Percentiles rank a stretch among this genome's conserved stretches.
phyloP scores from a whole-genome alignment of 1,284 basidiomycete genomes.

The Hypsizygus ulmarius region DNA sequence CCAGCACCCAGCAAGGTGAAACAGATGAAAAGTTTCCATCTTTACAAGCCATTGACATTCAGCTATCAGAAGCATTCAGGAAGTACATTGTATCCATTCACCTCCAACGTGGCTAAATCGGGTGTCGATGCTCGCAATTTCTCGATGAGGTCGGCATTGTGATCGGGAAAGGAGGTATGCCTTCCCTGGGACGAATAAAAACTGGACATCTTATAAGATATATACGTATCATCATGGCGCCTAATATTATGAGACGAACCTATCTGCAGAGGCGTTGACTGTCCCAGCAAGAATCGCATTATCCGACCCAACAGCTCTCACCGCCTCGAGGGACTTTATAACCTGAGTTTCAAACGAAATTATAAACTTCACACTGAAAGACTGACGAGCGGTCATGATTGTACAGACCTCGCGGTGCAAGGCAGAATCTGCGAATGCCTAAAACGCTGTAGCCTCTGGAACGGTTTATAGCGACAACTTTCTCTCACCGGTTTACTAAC shows the following conservation, averaged over 20 bases:
- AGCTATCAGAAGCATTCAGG: slow-evolving; percentile 7
- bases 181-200: slow-evolving; percentile 87
- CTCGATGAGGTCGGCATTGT: slow-evolving; percentile 66
- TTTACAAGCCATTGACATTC: slow-evolving; percentile 27
- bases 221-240: background rate
- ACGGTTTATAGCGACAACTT: background rate
- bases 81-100: slow-evolving; percentile 25
- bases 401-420: slow-evolving; percentile 48
- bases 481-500: slow-evolving; percentile 65
- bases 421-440: slow-evolving; percentile 55
- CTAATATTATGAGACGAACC: slow-evolving; percentile 37
- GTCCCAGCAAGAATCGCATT: slow-evolving; percentile 44
- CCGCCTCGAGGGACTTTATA: slow-evolving; percentile 41
- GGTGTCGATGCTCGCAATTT: slow-evolving; percentile 46
- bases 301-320: slow-evolving; percentile 39
- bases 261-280: slow-evolving; percentile 75
- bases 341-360: slow-evolving; percentile 41
- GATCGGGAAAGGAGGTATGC: slow-evolving; percentile 76
- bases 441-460: slow-evolving; percentile 6
- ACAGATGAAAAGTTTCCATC: slow-evolving; percentile 83
- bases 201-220: slow-evolving; percentile 33
- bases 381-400: background rate
- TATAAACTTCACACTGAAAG: slow-evolving; percentile 1
- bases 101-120: slow-evolving; percentile 68
- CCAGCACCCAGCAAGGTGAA: slow-evolving; percentile 71